A percentile compares a stretch with the other conserved stretches of the same genome.
phyloP scores from a whole-genome alignment of 2,329 filamentous ascomycete species.

The Botryotinia globosa region DNA sequence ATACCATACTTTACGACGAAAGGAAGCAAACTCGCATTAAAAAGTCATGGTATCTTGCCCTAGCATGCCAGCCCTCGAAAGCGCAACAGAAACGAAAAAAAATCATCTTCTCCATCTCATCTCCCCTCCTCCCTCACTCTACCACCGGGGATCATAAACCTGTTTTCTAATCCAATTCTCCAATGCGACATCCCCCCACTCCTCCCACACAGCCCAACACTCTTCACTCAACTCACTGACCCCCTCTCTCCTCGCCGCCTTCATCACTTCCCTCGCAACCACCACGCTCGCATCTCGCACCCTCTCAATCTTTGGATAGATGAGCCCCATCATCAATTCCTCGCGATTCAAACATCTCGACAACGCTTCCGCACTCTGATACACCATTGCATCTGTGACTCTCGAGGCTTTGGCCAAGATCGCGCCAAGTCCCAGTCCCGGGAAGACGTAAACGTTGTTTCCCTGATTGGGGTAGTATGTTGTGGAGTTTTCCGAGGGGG shows the following conservation, averaged over 20 bases:
- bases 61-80: neutral
- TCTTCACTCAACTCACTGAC: constrained; percentile 67
- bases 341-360: constrained; percentile 74
- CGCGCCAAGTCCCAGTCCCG: constrained; percentile 87
- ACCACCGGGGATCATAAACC: constrained; percentile 55
- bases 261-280: constrained; percentile 90
- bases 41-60: neutral
- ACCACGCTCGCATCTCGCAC: constrained; percentile 86
- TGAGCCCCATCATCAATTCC: constrained; percentile 77
- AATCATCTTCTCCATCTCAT: neutral
- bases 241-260: constrained; percentile 78
- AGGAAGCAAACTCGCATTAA: neutral
- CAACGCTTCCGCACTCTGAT: constrained; percentile 82
- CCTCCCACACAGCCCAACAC: constrained; percentile 70
- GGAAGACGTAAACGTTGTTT: constrained; percentile 91
- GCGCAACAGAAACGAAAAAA: neutral
- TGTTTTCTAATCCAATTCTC: constrained; percentile 58
- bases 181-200: constrained; percentile 64
- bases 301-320: constrained; percentile 88
- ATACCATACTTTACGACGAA: neutral
- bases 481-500: constrained; percentile 43
- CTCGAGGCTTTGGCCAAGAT: constrained; percentile 85
- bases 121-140: constrained; percentile 9
- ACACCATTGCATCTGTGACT: constrained; percentile 95
- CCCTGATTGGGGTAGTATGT: constrained; percentile 80